phyloP scores from a whole-genome alignment of 2,329 filamentous ascomycete species.

The Trichoderma asperellum region DNA sequence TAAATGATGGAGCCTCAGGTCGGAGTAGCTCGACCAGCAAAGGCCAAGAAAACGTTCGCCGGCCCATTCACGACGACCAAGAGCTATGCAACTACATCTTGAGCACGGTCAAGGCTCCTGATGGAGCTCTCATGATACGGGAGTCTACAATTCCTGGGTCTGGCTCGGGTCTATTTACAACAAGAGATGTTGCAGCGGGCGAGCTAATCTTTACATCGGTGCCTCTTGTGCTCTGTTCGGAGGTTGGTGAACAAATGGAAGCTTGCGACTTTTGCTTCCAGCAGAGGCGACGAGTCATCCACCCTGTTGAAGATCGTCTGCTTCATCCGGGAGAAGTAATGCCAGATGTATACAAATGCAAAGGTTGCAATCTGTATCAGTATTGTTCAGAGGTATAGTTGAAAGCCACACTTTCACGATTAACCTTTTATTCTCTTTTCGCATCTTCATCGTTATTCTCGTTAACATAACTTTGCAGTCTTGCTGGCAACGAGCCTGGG shows the following conservation, averaged over 20 bases:
- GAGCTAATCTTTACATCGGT: constrained; percentile 19
- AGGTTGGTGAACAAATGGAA: not conserved
- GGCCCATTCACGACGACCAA: constrained; percentile 8
- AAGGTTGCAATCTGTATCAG: constrained; percentile 17
- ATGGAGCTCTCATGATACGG: constrained; percentile 5
- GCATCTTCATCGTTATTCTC: not conserved
- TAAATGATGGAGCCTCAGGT: not conserved
- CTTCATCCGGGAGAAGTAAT: not conserved
- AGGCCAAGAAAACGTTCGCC: not conserved
- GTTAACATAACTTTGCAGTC: not conserved
- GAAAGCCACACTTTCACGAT: not conserved
- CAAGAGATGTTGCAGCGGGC: constrained; percentile 10
- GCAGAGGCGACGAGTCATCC: constrained; percentile 4
- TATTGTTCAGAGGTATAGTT: constrained; percentile 26
- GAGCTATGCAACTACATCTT: constrained; percentile 17
- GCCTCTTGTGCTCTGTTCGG: constrained; percentile 13
- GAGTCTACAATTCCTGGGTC: not conserved
- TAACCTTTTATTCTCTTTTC: too few relatives aligned
- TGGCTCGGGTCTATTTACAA: constrained; percentile 9
- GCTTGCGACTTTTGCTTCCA: constrained; percentile 26
- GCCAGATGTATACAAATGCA: not conserved
- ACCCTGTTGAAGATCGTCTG: constrained; percentile 4
- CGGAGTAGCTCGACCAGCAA: not conserved
- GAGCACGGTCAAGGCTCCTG: constrained; percentile 1
- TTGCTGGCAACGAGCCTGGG: constrained; percentile 22